Evolutionary conservation across 2,329 filamentous ascomycete species (phyloP), one percentile per base, ranked within the genome.

Genomic region (Epichloe uncinata): DNA sequence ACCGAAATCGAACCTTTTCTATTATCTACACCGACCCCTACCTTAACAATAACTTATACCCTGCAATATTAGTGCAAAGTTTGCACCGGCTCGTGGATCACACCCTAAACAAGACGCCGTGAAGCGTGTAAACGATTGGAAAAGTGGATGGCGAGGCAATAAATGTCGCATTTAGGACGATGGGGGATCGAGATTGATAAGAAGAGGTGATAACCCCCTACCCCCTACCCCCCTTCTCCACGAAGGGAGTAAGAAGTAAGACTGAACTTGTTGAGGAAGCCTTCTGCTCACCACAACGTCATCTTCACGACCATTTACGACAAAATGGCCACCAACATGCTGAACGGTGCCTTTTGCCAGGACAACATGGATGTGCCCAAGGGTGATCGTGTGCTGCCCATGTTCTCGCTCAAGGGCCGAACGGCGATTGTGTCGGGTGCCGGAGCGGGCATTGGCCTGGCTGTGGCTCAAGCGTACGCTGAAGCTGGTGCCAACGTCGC

Each of bases 401-500:
- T 85, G 52, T 84, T 86, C 67, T 85, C 82, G 5, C 71, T 87
- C 47, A 81, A 81, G 60, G 82, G 81, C 42, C 78, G 79, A 58
- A 86, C 83, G 2, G 82, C 82, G 34, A 83, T 87, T 55, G 75
- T 87, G 41, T 78, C 81, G 2, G 84, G 84, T 40, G 80, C 80
- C 12, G 81, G 73, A 18, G 76, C 76, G 26, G 83, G 84, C 35
- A 85, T 87, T 55, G 84, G 84, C 41, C 69, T 84, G 26, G 73
- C 74, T 5, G 73, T 85, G 30, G 82, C 81, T 15, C 69, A 82
- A 35, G 81, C 72, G 1, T 71, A 81, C 34, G 82, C 83, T 15
- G 84, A 87, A 61, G 80, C 82, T 15, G 84, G 84, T 45, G 82
- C 82, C 51, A 83, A 86, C 56, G 79, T 87, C 20, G 82, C 81